Conservation (phyloP, 2,329 filamentous ascomycete species). For the Ophiobolus disseminans region DNA sequence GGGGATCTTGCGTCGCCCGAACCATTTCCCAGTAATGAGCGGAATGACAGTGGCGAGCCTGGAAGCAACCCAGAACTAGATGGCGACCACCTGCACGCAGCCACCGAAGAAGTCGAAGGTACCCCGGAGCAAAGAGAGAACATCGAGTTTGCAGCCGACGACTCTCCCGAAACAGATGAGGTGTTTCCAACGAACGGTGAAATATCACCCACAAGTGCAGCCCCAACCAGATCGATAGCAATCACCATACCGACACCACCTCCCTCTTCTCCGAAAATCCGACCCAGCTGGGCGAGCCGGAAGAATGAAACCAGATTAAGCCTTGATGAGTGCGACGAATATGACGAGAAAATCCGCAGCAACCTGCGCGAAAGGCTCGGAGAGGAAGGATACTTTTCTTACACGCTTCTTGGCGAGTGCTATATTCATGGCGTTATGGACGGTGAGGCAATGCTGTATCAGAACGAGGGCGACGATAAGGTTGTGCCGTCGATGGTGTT, state of each 20-base stretch:
- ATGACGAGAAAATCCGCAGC: not conserved
- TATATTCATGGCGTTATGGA: slow-evolving; percentile 30
- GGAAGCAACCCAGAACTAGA: too few species aligned
- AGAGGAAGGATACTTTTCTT: slow-evolving; percentile 10
- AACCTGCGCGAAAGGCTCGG: not conserved
- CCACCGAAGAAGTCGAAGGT: too few species aligned
- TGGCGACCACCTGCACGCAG: too few species aligned
- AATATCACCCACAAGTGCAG: too few species aligned
- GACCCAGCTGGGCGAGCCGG: slow-evolving; percentile 1
- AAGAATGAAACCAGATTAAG: not conserved
- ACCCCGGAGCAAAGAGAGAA: too few species aligned
- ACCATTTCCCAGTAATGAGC: too few species aligned
- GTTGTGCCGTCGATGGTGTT: slow-evolving; percentile 15
- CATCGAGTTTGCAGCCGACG: too few species aligned
- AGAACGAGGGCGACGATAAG: slow-evolving; percentile 14
- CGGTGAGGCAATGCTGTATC: slow-evolving; percentile 19
- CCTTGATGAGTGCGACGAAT: not conserved
- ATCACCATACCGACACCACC: not conserved
- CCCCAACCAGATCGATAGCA: too few species aligned
- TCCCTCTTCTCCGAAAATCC: not conserved
- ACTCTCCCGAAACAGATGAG: too few species aligned
- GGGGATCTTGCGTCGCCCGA: too few species aligned
- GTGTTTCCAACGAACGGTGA: too few species aligned
- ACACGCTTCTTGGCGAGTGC: slow-evolving; percentile 19
- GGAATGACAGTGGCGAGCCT: too few species aligned